These are phyloP conservation scores for Phytophthora sp. DNA, from an alignment of 352 stramenopile genomes.

Conservation along the genomic window DNA sequence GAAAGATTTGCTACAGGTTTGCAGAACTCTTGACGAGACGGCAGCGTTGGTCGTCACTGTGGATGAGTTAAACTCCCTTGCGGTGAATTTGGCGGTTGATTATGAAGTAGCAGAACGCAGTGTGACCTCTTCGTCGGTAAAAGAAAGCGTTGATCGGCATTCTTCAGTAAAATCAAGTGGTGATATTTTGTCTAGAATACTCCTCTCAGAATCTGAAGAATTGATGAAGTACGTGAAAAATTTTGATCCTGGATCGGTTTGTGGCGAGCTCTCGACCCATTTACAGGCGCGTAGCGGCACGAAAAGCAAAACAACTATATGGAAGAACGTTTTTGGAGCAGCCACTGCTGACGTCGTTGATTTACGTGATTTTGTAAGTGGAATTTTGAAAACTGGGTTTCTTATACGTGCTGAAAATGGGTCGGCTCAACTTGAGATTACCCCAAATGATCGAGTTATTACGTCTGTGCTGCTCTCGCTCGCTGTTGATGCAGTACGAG, in stretches of 20 bases:
- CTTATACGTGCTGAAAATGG: not conserved
- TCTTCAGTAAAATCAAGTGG: slow-evolving; percentile 24
- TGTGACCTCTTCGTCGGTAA: not conserved
- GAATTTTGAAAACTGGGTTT: slow-evolving; percentile 48
- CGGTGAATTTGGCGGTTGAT: slow-evolving; percentile 50
- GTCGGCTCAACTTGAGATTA: not conserved
- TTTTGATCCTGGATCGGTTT: slow-evolving; percentile 44
- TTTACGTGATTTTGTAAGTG: slow-evolving; percentile 54
- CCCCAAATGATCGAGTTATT: slow-evolving; percentile 24
- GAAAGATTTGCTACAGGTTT: slow-evolving; percentile 33
- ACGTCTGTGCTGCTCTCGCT: slow-evolving; percentile 54
- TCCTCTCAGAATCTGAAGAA: slow-evolving; percentile 25
- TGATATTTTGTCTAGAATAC: slow-evolving; percentile 43
- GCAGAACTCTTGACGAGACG: slow-evolving; percentile 38
- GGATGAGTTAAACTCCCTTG: slow-evolving; percentile 45
- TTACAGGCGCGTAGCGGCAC: slow-evolving; percentile 46
- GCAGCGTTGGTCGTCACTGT: slow-evolving; percentile 34
- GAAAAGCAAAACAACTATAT: slow-evolving; percentile 43
- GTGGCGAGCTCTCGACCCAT: slow-evolving; percentile 35
- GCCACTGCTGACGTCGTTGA: slow-evolving; percentile 39
- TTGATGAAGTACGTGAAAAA: slow-evolving; percentile 39
- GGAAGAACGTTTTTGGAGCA: slow-evolving; percentile 52
- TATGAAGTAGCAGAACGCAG: slow-evolving; percentile 15
- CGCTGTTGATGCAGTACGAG: slow-evolving; percentile 49
- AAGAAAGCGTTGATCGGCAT: not conserved